Base-by-base conservation (phyloP, 1,139 yeast species). In the Arxiozyma bovina region DNA sequence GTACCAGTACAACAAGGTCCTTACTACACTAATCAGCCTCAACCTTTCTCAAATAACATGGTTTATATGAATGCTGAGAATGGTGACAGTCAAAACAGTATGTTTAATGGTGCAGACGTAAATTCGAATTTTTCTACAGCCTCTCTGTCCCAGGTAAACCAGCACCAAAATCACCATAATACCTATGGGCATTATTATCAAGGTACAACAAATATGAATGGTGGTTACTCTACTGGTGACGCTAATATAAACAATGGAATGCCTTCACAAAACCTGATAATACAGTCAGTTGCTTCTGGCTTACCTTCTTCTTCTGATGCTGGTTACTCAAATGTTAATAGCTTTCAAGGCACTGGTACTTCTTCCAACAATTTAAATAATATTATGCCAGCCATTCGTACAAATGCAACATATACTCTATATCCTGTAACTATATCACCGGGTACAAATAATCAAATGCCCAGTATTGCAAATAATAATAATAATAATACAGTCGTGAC, bases 31-130 rank as follows among this genome's bases (percentile, higher is more conserved):
- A 50, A 50, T 46, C 40, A 45, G 34, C 57, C 55, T 40, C 61
- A 57, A 12, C 48, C 54, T n/a, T 56, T 56, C 43, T 52, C 59
- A 38, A 49, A 51, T 18, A 55, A 52, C 25, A 51, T 53, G 53
- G 46, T 57, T 3, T 56, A 56, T 42, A 53, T 55, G 34, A 48
- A 46, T 22, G 42, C 50, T 45, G 48, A 22, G n/a, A 45, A 22
- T 21, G n/a, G 27, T 43, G 12, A 17, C 17, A 34, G 4, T 20
- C n/a, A 22, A 20, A 46, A 34, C 23, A 18, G 20, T 21, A 21
- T 46, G 17, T 17, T 25, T 20, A 38, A 21, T 18, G 22, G 9
- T 46, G 30, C 15, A 4, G 38, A 46, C 34, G 18, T 20, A 8
- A 46, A 46, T 21, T 2, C 42, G 7, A 30, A n/a, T 15, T 38